Evolutionary conservation across 495 filamentous ascomycete species (phyloP).

Genomic region (Bacidia gigantensis): DNA sequence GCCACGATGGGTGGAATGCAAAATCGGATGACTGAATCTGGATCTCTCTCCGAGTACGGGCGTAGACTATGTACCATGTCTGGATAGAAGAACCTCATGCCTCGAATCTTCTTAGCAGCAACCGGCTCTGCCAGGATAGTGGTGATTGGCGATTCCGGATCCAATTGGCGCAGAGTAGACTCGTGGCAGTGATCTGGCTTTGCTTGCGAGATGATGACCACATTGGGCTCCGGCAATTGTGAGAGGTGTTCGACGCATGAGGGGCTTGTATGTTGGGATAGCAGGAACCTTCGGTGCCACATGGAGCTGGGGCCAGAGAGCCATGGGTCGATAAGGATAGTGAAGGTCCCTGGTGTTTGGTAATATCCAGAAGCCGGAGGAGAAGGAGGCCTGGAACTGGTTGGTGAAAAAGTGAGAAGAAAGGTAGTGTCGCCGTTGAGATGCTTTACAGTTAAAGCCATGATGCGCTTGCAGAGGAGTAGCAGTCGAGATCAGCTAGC

Average conservation of each 20-base stretch:
- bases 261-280: conserved; percentile 36
- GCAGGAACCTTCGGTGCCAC: conserved; percentile 47
- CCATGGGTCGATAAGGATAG: conserved; percentile 61
- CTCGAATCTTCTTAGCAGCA: conserved; percentile 44
- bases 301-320: conserved; percentile 46
- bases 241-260: conserved; percentile 44
- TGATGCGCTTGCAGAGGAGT: too few species aligned
- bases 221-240: conserved; percentile 46
- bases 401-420: conserved; percentile 47
- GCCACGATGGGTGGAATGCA: conserved; percentile 32
- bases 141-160: conserved; percentile 34
- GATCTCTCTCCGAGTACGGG: conserved; percentile 29
- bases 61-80: conserved; percentile 37
- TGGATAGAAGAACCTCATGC: conserved; percentile 52
- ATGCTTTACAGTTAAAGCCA: conserved; percentile 52
- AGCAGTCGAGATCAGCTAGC: too few species aligned
- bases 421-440: conserved; percentile 61
- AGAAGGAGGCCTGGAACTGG: conserved; percentile 19
- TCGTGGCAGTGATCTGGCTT: conserved; percentile 61
- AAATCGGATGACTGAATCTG: conserved; percentile 33
- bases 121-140: conserved; percentile 50
- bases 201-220: conserved; percentile 55
- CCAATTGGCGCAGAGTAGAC: conserved; percentile 49
- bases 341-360: conserved; percentile 37
- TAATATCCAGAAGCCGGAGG: conserved; percentile 12